Conservation (phyloP, 805 yeast species). For the Metschnikowia hibisci region DNA sequence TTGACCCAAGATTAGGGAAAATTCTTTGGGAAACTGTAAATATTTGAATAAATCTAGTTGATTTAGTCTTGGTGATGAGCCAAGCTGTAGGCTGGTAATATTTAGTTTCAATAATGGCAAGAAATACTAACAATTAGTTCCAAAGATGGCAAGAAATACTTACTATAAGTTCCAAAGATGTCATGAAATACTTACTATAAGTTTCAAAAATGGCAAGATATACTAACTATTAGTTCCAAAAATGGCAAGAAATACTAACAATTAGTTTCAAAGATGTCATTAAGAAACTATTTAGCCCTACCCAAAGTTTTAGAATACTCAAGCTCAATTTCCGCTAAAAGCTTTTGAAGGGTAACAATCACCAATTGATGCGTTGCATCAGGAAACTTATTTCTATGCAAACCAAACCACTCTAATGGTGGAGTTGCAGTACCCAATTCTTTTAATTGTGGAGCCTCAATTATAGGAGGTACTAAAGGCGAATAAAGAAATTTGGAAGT, state of each 20-base stretch:
- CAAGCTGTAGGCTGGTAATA: too few relatives aligned
- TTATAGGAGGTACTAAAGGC: constrained; percentile 70
- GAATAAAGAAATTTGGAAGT: constrained; percentile 48
- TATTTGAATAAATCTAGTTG: background rate
- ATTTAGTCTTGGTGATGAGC: background rate
- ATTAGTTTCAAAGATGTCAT: too few relatives aligned
- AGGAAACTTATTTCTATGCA: constrained; percentile 83
- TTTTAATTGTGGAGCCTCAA: constrained; percentile 83
- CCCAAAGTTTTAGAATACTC: constrained; percentile 50
- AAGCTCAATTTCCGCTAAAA: constrained; percentile 64
- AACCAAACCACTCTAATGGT: constrained; percentile 96
- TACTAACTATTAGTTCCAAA: too few relatives aligned
- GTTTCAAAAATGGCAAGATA: too few relatives aligned
- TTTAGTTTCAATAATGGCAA: too few relatives aligned
- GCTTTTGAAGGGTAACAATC: constrained; percentile 66
- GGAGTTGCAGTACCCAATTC: constrained; percentile 98
- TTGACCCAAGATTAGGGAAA: constrained; percentile 47
- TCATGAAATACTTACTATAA: too few relatives aligned
- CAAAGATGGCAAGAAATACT: too few relatives aligned
- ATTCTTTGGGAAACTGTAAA: constrained; percentile 23
- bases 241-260: too few relatives aligned
- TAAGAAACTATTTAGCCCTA: constrained; percentile 25
- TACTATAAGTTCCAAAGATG: too few relatives aligned
- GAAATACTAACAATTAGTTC: too few relatives aligned
- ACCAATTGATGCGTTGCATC: constrained; percentile 78